Conservation (phyloP, 306 rosid species). For the Malus domestica region DNA sequence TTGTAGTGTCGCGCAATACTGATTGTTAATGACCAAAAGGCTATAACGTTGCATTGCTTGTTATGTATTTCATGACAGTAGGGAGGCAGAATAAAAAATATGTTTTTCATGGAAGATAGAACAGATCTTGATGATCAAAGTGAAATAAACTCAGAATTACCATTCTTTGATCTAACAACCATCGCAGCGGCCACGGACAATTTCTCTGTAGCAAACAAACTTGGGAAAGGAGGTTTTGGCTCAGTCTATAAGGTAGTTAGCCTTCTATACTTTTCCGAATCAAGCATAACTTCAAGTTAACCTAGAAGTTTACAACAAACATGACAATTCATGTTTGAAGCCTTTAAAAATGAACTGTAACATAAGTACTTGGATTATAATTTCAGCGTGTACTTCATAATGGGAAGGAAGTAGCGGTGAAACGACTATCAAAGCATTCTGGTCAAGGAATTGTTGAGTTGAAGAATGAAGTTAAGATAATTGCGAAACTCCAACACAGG, state of each 20-base stretch:
- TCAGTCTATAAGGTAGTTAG: conserved; percentile 44
- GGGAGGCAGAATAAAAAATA: too few species aligned
- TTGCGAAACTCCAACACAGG: conserved; percentile 60
- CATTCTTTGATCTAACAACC: conserved; percentile 22
- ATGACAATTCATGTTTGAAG: too few species aligned
- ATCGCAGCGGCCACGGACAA: conserved; percentile 40
- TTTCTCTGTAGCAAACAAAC: conserved; percentile 40
- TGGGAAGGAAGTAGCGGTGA: conserved; percentile 26
- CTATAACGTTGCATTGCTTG: too few species aligned
- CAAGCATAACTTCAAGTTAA: background rate
- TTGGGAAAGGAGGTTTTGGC: conserved; percentile 61
- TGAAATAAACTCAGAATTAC: conserved; percentile 19
- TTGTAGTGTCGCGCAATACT: too few species aligned
- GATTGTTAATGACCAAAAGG: too few species aligned
- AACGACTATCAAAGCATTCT: conserved; percentile 44
- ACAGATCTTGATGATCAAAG: background rate
- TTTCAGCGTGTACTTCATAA: conserved; percentile 9
- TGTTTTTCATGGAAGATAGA: background rate
- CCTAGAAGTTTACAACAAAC: too few species aligned
- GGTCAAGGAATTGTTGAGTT: conserved; percentile 58
- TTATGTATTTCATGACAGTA: too few species aligned
- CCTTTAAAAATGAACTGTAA: too few species aligned
- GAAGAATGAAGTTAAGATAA: conserved; percentile 54
- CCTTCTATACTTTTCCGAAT: background rate
- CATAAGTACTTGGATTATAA: background rate